phyloP scores from a whole-genome alignment of 2,329 filamentous ascomycete genomes.

The Epichloe sp. region DNA sequence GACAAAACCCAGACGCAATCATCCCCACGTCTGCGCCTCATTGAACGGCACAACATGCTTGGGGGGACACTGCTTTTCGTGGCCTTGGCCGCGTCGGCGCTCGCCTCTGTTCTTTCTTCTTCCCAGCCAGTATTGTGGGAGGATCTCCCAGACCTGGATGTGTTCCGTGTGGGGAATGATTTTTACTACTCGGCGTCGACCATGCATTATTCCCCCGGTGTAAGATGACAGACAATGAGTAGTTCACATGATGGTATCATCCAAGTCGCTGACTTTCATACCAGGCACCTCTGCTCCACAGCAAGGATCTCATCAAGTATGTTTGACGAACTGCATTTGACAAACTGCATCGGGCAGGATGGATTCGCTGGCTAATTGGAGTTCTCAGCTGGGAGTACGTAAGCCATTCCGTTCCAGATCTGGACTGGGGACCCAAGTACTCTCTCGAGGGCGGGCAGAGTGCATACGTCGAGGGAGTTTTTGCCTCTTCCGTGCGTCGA shows the following conservation, averaged over 20 bases:
- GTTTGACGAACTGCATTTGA: too few species aligned
- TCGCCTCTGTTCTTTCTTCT: background rate
- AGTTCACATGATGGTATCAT: background rate
- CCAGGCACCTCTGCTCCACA: background rate
- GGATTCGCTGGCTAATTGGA: background rate
- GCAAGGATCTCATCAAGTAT: background rate
- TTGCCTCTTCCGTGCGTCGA: background rate
- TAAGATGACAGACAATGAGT: background rate
- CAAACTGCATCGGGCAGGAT: too few species aligned
- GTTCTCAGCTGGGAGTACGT: background rate
- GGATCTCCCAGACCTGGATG: background rate
- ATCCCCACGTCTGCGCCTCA: too few species aligned
- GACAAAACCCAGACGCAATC: too few species aligned
- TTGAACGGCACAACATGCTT: background rate
- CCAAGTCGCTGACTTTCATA: background rate
- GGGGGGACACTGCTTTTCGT: background rate
- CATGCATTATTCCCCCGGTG: constrained; percentile 1
- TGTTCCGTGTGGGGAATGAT: background rate
- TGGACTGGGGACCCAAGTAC: background rate
- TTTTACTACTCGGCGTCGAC: background rate
- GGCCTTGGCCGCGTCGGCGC: background rate
- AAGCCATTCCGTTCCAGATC: background rate
- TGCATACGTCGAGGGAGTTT: background rate
- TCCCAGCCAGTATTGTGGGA: background rate
- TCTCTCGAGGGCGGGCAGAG: background rate